Percentiles rank a stretch among this genome's conserved stretches.
These are phyloP conservation scores for Apiotrichum mycotoxinovorans DNA, from an alignment of 1,284 basidiomycete species.

Conservation along the genomic window DNA sequence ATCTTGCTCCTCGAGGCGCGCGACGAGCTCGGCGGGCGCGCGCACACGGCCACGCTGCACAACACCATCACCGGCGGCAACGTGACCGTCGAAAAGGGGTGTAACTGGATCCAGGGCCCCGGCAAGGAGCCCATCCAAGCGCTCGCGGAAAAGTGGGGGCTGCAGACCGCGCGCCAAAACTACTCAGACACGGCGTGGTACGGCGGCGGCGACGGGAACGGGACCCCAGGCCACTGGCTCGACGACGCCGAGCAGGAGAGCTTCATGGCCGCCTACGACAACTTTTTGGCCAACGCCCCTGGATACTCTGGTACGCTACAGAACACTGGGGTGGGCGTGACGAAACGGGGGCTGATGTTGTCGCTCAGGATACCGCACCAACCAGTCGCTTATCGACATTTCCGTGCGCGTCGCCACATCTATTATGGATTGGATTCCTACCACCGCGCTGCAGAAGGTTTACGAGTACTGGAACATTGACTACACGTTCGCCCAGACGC, in stretches of 20 bases:
- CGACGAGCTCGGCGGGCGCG: constrained; percentile 60
- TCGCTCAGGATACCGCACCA: constrained; percentile 19
- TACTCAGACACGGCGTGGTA: constrained; percentile 19
- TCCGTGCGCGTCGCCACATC: constrained; percentile 22
- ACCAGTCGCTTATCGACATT: constrained; percentile 24
- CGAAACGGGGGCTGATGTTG: neutral
- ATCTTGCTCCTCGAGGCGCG: constrained; percentile 63
- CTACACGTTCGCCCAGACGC: constrained; percentile 22
- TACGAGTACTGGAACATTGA: constrained; percentile 32
- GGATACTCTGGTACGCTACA: constrained; percentile 19
- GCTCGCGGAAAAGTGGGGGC: constrained; percentile 59
- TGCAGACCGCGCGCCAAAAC: constrained; percentile 49
- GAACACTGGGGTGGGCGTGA: too few relatives aligned
- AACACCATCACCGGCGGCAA: constrained; percentile 28
- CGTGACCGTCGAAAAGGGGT: constrained; percentile 59
- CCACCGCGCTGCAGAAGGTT: constrained; percentile 16
- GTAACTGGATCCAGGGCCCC: constrained; percentile 67
- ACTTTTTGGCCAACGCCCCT: constrained; percentile 14
- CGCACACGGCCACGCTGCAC: constrained; percentile 54
- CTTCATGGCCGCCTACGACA: constrained; percentile 16
- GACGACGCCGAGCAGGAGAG: constrained; percentile 5
- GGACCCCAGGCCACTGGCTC: constrained; percentile 12
- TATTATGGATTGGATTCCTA: constrained; percentile 28
- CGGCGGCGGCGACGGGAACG: constrained; percentile 12
- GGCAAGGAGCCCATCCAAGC: constrained; percentile 49